Base-by-base conservation (phyloP, 352 stramenopile genomes). In the Pythium vanterpoolii region DNA sequence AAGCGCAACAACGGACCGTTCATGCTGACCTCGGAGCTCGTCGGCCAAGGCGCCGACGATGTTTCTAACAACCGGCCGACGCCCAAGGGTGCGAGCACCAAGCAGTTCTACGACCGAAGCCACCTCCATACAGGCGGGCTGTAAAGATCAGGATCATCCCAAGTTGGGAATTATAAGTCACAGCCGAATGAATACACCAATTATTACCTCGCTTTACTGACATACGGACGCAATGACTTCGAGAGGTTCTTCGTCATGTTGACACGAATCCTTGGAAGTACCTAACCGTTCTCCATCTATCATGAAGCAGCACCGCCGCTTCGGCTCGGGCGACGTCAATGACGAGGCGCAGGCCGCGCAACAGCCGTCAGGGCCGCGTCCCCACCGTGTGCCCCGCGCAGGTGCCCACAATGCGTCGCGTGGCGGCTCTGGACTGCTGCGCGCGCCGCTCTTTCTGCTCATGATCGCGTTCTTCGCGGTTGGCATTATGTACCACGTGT, bases 31-130 rank as follows among this genome's bases (percentile, higher is more conserved):
- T 92, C 83, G 51, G 79, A 92, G 66, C 65, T 70, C 21, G 57
- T 92, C 8, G 83, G 83, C 1, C 56, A 84, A 5, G 83, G 83
- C 46, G 79, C 79, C 14, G 71, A 89, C 40, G 76, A 92, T 23
- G 78, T 89, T 28, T 65, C 56, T 10, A 70, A 70, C 62, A 70
- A 70, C 62, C 70, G 75, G 3, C 76, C 83, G 26, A 83, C 62
- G 14, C 79, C 83, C 21, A 88, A 89, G 60, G 80, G 79, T 53
- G 83, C 83, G 21, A 90, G 83, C 73, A 92, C 83, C 27, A 87
- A 79, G 47, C 83, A 92, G 72, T 92, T 92, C 57, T 92, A 89
- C 63, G 83, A 92, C 51, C 83, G 87, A 54, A 90, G 79, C 57
- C 83, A 92, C 50, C 62, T 92, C 26, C 79, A 91, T 62, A 56